Percentiles rank a stretch among this genome's conserved stretches.
Conservation (phyloP, 2,329 filamentous ascomycete species). For the Colletotrichum tanaceti region DNA sequence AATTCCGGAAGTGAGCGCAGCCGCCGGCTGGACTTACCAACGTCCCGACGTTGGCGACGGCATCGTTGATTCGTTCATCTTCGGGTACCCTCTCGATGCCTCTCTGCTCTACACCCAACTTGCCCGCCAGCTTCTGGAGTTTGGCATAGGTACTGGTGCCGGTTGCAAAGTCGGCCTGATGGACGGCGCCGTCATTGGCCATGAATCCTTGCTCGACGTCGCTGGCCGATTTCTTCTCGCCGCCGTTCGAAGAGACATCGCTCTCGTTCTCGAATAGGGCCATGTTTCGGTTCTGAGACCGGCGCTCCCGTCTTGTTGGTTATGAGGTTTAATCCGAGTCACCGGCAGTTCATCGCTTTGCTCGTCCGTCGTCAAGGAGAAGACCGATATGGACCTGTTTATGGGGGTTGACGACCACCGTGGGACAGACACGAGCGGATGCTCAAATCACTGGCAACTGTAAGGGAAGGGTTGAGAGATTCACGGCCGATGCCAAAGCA, state of each 20-base stretch:
- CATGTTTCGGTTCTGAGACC: conserved; percentile 6
- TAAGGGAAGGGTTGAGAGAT: conserved; percentile 20
- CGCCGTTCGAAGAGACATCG: conserved; percentile 33
- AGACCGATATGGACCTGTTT: not conserved
- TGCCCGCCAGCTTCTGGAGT: conserved; percentile 71
- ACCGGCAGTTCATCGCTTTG: conserved; percentile 30
- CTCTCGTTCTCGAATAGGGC: conserved; percentile 37
- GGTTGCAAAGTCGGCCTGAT: conserved; percentile 29
- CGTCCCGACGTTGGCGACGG: conserved; percentile 75
- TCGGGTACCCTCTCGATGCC: conserved; percentile 81
- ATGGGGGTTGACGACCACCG: not conserved
- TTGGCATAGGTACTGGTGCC: conserved; percentile 44
- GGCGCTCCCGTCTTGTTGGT: conserved; percentile 7
- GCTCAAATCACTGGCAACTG: conserved; percentile 25
- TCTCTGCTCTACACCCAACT: conserved; percentile 76
- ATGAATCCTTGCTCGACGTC: conserved; percentile 29
- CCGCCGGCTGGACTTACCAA: conserved; percentile 65
- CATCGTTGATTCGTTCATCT: conserved; percentile 74
- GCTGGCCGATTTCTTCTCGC: conserved; percentile 25
- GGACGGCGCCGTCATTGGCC: conserved; percentile 22
- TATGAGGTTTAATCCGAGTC: conserved; percentile 6
- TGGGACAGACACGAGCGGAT: conserved; percentile 4
- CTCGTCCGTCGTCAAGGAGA: not conserved
- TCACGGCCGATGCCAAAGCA: conserved; percentile 11
- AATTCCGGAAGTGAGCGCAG: not conserved